phyloP scores from a whole-genome alignment of 192 early-diverging fungal genomes.

The Coemansia sp. region DNA sequence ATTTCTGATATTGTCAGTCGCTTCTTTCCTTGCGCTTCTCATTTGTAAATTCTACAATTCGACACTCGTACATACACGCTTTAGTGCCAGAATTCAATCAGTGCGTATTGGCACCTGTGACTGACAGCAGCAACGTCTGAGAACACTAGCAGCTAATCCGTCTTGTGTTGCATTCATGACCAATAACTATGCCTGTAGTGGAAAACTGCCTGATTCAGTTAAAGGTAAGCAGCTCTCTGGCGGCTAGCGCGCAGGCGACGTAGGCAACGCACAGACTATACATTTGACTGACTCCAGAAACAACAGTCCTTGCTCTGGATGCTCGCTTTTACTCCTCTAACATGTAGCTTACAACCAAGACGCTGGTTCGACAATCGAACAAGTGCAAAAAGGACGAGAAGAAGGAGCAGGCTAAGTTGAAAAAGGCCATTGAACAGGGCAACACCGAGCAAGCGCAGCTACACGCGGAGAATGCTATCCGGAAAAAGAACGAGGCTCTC shows the following conservation, averaged over 20 bases:
- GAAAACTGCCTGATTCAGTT: slow-evolving; percentile 2
- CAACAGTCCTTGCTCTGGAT: background rate
- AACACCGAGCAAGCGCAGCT: slow-evolving; percentile 92
- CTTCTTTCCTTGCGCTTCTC: background rate
- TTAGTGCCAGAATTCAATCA: background rate
- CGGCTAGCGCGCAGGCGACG: background rate
- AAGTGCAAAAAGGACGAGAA: slow-evolving; percentile 82
- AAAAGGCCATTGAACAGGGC: slow-evolving; percentile 91
- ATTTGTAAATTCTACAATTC: background rate
- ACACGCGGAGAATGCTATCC: slow-evolving; percentile 92
- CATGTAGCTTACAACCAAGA: slow-evolving; percentile 85
- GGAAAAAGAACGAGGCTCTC: slow-evolving; percentile 93
- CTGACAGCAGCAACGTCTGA: background rate
- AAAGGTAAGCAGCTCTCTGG: slow-evolving; percentile 4
- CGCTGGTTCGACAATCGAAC: slow-evolving; percentile 80
- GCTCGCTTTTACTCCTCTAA: background rate
- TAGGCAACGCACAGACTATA: background rate
- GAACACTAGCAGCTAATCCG: background rate
- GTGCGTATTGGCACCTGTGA: background rate
- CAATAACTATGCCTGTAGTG: background rate
- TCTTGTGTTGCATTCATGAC: background rate
- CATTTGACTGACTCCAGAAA: background rate
- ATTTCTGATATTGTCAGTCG: background rate
- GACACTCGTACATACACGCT: background rate
- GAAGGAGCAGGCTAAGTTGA: slow-evolving; percentile 78